Conservation (phyloP, 139 green algal genomes). For the Micromonas pusilla region DNA sequence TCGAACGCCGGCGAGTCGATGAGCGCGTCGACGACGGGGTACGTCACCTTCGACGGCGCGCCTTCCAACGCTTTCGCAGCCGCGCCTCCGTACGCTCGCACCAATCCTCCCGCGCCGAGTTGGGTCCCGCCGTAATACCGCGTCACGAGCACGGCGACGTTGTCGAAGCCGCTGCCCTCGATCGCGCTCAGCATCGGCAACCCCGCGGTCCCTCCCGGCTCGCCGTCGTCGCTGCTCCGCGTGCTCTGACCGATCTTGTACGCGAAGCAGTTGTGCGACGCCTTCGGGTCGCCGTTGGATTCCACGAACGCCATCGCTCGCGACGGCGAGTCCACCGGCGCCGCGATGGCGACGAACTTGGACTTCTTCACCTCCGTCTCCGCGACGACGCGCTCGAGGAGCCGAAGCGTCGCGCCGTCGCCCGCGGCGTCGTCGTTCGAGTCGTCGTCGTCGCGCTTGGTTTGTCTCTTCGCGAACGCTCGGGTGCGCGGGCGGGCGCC, state of each 20-base stretch:
- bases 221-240: slow-evolving; percentile 71
- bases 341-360: slow-evolving; percentile 63
- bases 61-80: slow-evolving; percentile 36
- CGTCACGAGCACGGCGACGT: slow-evolving; percentile 61
- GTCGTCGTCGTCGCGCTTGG: neutral
- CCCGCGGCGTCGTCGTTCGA: neutral
- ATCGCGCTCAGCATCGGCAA: slow-evolving; percentile 73
- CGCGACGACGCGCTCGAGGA: slow-evolving; percentile 26
- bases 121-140: slow-evolving; percentile 82
- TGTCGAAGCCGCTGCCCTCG: slow-evolving; percentile 44
- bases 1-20: too few relatives aligned
- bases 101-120: slow-evolving; percentile 73
- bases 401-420: neutral
- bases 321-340: slow-evolving; percentile 44
- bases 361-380: slow-evolving; percentile 55
- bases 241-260: slow-evolving; percentile 34
- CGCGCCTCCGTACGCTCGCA: slow-evolving; percentile 66
- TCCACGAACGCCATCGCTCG: slow-evolving; percentile 52
- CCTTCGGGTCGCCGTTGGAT: slow-evolving; percentile 39
- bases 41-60: neutral
- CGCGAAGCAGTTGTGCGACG: slow-evolving; percentile 73
- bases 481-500: too few relatives aligned
- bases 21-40: neutral
- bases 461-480: too few relatives aligned
- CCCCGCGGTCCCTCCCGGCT: slow-evolving; percentile 74